These are phyloP conservation scores for Tricholoma bakamatsutake DNA, from an alignment of 768 basidiomycete genomes.

Conservation along the genomic window DNA sequence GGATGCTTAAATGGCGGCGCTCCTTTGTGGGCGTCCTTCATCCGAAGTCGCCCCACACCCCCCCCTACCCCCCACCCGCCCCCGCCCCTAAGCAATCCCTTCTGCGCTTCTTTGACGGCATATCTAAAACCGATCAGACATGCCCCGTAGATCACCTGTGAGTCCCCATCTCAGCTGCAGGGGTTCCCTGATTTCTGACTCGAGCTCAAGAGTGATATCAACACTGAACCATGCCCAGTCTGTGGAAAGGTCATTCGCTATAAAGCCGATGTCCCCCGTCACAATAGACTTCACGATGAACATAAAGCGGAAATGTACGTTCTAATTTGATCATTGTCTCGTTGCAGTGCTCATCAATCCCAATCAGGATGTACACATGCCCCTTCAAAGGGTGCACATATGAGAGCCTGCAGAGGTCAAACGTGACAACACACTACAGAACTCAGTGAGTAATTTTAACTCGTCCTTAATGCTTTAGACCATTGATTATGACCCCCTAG, in stretches of 20 bases:
- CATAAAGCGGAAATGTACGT: constrained; percentile 11
- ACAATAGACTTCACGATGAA: constrained; percentile 13
- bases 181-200: background rate
- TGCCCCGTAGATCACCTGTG: constrained; percentile 5
- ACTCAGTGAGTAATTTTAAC: constrained; percentile 21
- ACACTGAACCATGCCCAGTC: constrained; percentile 13
- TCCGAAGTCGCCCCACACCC: constrained; percentile 6
- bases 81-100: background rate
- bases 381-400: constrained; percentile 20
- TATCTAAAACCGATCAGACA: background rate
- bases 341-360: background rate
- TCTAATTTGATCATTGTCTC: background rate
- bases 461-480: background rate
- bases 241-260: constrained; percentile 16
- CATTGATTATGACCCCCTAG: constrained; percentile 6
- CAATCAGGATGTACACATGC: constrained; percentile 23
- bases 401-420: constrained; percentile 25
- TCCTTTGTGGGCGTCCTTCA: background rate
- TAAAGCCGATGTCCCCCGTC: constrained; percentile 16
- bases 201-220: constrained; percentile 11
- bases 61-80: no score
- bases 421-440: constrained; percentile 26
- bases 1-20: constrained; percentile 8
- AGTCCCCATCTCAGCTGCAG: background rate
- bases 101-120: background rate